Evolutionary conservation across 1,139 yeast genomes (phyloP).

Genomic region (Pichia norvegensis): DNA sequence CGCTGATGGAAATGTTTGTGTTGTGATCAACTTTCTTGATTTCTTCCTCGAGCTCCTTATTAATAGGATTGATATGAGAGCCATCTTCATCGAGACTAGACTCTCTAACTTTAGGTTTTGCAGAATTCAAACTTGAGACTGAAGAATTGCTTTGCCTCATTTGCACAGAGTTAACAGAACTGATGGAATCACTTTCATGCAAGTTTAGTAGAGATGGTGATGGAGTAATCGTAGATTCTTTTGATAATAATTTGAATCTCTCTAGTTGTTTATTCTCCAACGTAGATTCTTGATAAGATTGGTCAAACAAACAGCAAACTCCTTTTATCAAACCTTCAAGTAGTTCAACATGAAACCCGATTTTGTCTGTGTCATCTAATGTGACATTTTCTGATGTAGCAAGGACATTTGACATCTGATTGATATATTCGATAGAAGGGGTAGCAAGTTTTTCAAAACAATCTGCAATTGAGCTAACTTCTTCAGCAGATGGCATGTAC

Average conservation of each 20-base stretch:
- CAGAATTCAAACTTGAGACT: constrained; percentile 1
- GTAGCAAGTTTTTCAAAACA: constrained; percentile 47
- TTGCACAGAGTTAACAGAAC: background rate
- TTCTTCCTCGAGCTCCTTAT: constrained; percentile 12
- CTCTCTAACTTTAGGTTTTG: constrained; percentile 7
- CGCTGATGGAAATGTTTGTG: constrained; percentile 6
- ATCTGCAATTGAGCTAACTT: constrained; percentile 54
- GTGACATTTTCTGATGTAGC: constrained; percentile 20
- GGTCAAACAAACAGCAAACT: constrained; percentile 68
- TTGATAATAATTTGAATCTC: constrained; percentile 3
- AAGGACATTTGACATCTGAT: constrained; percentile 21
- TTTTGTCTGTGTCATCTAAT: constrained; percentile 22
- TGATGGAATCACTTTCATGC: constrained; percentile 4
- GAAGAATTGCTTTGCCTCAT: background rate
- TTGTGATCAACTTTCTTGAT: constrained; percentile 8
- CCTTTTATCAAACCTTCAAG: constrained; percentile 55
- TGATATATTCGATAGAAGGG: constrained; percentile 36
- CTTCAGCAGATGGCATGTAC: constrained; percentile 60
- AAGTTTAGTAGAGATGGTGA: constrained; percentile 15
- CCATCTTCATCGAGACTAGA: constrained; percentile 7
- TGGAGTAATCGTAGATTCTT: constrained; percentile 13
- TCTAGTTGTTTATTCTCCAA: constrained; percentile 7
- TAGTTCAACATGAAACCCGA: constrained; percentile 20
- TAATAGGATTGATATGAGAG: constrained; percentile 13
- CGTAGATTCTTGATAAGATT: constrained; percentile 32